Percentiles rank a stretch among this genome's conserved stretches.
Evolutionary conservation across 306 rosid genomes (phyloP).

Genomic region (Sicyos baderoa): DNA sequence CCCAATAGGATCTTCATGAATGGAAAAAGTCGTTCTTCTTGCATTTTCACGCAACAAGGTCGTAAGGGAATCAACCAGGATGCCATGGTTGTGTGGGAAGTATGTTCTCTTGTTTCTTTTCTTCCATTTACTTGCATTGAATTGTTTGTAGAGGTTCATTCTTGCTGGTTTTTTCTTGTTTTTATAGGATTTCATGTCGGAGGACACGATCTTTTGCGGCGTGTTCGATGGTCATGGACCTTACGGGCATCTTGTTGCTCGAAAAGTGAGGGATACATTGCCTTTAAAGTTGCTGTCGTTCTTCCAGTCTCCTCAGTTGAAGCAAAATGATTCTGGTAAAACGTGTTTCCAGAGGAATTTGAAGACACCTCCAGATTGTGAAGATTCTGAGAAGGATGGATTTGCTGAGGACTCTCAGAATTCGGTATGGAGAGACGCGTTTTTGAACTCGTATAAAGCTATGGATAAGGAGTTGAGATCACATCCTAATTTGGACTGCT

Average conservation of each 20-base stretch:
- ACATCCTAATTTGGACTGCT: conserved; percentile 84
- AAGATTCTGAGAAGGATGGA: conserved; percentile 49
- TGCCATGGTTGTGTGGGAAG: conserved; percentile 99
- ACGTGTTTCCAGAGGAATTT: conserved; percentile 45
- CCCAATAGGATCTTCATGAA: conserved; percentile 68
- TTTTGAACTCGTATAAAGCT: conserved; percentile 71
- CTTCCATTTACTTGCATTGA: conserved; percentile 10
- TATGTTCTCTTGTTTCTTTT: conserved; percentile 40
- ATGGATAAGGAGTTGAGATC: conserved; percentile 94
- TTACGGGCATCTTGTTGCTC: conserved; percentile 84
- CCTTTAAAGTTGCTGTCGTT: conserved; percentile 64
- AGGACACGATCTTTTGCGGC: conserved; percentile 78
- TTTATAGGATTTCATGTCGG: conserved; percentile 71
- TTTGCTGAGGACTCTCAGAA: conserved; percentile 45
- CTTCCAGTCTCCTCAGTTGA: conserved; percentile 55
- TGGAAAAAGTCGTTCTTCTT: conserved; percentile 72
- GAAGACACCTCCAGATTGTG: conserved; percentile 37
- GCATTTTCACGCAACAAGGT: conserved; percentile 89
- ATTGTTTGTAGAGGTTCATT: neutral
- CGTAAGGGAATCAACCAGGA: conserved; percentile 95
- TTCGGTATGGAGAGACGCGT: conserved; percentile 78
- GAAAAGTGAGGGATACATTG: conserved; percentile 76
- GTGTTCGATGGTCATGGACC: conserved; percentile 98
- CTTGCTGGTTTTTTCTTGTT: neutral
- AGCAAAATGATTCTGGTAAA: conserved; percentile 38